Percentiles rank a stretch among this genome's conserved stretches.
Evolutionary conservation across 768 basidiomycete species (phyloP).

Genomic region (Obba rivulosa): DNA sequence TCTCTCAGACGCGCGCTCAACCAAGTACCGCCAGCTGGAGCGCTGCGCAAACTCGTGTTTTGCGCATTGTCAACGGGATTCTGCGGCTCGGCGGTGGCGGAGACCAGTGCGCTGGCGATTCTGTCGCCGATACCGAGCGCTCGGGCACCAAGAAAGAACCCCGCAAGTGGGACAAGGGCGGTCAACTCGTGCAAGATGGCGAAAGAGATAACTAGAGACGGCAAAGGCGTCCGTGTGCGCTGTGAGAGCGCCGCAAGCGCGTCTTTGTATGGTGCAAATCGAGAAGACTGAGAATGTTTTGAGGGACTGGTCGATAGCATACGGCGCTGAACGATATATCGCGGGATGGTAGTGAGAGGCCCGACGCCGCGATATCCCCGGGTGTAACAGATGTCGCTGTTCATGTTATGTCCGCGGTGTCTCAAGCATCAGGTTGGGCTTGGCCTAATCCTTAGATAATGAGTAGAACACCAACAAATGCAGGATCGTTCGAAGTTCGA

Average conservation of each 20-base stretch:
- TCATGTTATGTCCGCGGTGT: too few relatives aligned
- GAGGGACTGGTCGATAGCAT: too few relatives aligned
- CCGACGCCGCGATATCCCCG: too few relatives aligned
- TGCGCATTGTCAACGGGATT: neutral
- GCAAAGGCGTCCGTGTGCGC: conserved; percentile 68
- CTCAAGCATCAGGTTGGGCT: too few relatives aligned
- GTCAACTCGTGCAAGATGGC: conserved; percentile 82
- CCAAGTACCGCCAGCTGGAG: neutral
- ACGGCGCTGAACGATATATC: too few relatives aligned
- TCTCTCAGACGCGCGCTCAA: conserved; percentile 24
- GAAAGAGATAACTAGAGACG: conserved; percentile 76
- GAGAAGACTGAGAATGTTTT: conserved; percentile 4
- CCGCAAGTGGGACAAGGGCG: conserved; percentile 69
- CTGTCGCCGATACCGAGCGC: conserved; percentile 63
- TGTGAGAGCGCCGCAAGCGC: conserved; percentile 56
- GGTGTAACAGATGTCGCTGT: too few relatives aligned
- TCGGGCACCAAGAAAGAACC: conserved; percentile 67
- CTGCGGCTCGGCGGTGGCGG: neutral
- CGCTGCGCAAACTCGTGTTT: conserved; percentile 1
- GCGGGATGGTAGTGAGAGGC: too few relatives aligned
- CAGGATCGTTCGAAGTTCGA: too few relatives aligned
- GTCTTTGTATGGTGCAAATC: conserved; percentile 44
- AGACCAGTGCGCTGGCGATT: conserved; percentile 37
- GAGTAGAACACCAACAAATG: too few relatives aligned
- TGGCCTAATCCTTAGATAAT: too few relatives aligned